Conservation (phyloP, 768 basidiomycete species). For the Lanmaoa pseudosensibilis region DNA sequence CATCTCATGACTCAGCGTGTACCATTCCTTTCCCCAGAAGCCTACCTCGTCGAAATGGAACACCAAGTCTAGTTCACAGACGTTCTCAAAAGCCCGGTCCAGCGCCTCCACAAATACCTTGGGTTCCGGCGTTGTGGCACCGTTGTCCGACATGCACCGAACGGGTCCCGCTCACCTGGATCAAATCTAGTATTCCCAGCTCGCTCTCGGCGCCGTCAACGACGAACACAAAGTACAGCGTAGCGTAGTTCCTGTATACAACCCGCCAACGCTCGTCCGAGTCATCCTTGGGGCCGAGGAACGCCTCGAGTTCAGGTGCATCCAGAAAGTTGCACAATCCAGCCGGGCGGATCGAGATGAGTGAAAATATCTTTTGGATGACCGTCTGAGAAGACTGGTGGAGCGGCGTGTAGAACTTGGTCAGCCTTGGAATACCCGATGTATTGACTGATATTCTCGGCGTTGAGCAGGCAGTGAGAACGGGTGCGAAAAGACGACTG, state of each 20-base stretch:
- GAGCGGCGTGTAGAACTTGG: constrained; percentile 87
- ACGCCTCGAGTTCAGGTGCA: constrained; percentile 80
- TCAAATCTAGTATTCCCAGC: constrained; percentile 91
- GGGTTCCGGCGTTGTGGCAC: constrained; percentile 2
- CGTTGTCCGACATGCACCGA: not conserved
- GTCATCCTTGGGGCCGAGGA: constrained; percentile 54
- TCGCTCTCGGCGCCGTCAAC: constrained; percentile 97
- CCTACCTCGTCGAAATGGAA: constrained; percentile 97
- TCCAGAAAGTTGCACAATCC: constrained; percentile 96
- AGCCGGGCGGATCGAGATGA: constrained; percentile 78
- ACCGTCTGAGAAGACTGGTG: constrained; percentile 60
- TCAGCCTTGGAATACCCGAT: constrained; percentile 78
- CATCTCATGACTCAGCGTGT: constrained; percentile 3
- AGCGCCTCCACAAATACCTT: constrained; percentile 95
- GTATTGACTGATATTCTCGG: constrained; percentile 75
- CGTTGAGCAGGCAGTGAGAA: constrained; percentile 20
- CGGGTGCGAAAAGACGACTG: constrained; percentile 32
- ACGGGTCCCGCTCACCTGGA: constrained; percentile 66
- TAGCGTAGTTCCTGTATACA: constrained; percentile 94
- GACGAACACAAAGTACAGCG: constrained; percentile 95
- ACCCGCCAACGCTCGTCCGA: constrained; percentile 73
- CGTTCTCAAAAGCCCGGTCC: constrained; percentile 95
- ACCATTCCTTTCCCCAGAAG: not conserved
- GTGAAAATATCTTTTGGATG: constrained; percentile 86
- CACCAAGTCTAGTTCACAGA: constrained; percentile 96